Percentiles rank a stretch among this genome's conserved stretches.
Conservation (phyloP, 2,329 filamentous ascomycete genomes). For the Grosmannia penicillata region DNA sequence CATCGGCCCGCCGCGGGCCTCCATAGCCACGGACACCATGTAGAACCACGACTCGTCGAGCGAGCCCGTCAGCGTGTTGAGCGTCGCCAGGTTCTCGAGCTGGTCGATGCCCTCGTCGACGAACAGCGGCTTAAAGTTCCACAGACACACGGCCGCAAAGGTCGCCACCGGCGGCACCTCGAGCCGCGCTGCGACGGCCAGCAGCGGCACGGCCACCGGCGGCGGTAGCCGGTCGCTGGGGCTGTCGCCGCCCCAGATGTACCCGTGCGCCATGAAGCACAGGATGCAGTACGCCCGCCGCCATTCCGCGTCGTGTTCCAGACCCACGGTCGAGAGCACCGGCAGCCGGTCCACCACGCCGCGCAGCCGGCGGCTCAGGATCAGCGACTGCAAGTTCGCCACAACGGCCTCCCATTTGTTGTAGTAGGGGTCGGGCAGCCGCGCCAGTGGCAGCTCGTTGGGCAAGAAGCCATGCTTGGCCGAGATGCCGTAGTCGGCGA, state of each 20-base stretch:
- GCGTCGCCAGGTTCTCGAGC: slow-evolving; percentile 74
- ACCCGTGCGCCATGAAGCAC: slow-evolving; percentile 83
- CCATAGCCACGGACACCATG: slow-evolving; percentile 85
- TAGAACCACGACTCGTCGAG: slow-evolving; percentile 99
- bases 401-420: slow-evolving; percentile 84
- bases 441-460: slow-evolving; percentile 60
- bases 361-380: slow-evolving; percentile 72
- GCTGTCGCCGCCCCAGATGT: slow-evolving; percentile 82
- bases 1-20: slow-evolving; percentile 76
- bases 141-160: slow-evolving; percentile 80
- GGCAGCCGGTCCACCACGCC: slow-evolving; percentile 68
- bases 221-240: slow-evolving; percentile 69
- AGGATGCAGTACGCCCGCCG: slow-evolving; percentile 81
- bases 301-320: slow-evolving; percentile 82
- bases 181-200: slow-evolving; percentile 60
- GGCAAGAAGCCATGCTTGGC: slow-evolving; percentile 76
- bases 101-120: slow-evolving; percentile 65
- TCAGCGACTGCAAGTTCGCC: slow-evolving; percentile 71
- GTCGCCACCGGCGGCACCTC: slow-evolving; percentile 88
- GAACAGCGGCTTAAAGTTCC: slow-evolving; percentile 95
- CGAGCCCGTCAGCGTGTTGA: slow-evolving; percentile 85
- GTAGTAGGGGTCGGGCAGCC: slow-evolving; percentile 81
- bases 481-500: slow-evolving; percentile 70
- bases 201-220: slow-evolving; percentile 67
- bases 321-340: slow-evolving; percentile 65